Evolutionary conservation across 2,329 filamentous ascomycete genomes (phyloP), one percentile per base, ranked within the genome.

Genomic region (Lecanicillium sp.): DNA sequence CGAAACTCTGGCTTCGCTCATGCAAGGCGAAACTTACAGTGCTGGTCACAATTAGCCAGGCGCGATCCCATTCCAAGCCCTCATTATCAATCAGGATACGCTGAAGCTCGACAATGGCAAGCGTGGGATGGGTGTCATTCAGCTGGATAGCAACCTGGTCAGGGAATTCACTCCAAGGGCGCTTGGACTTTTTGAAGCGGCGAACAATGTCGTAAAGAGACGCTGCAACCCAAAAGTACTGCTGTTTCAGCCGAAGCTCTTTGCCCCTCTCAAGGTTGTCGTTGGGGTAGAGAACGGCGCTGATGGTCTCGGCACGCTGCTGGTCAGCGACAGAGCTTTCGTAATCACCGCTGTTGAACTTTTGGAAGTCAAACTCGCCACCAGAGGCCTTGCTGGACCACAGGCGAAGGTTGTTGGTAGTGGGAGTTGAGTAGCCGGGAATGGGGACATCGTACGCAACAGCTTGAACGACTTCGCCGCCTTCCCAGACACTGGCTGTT

Each of bases 221-320:
- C 13, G 92, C 92, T 37, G 92, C 89, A 55, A 95, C 94, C 92
- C 92, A 98, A 68, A 98, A 98, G 73, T 98, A 98, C 62, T 98
- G 92, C 63, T 98, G 92, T 75, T 98, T 98, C 62, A 98, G 66
- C 38, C 92, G 86, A 46, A 98, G 78, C 69, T 98, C 92, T 64
- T 98, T 98, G 46, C 92, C 92, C 48, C 88, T 78, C 49, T 96
- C 90, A 32, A 98, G 76, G 63, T 95, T 96, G 64, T 96, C 90
- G 55, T 98, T 98, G 43, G 92, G 92, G 57, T 98, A 98, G 32
- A 98, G 67, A 12, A 98, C 92, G 22, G 90, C 90, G 37, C 89
- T 95, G 66, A 98, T 98, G 40, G 90, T 96, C 70, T 98, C 92
- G n/a, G 92, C 92, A 42, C 86, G 83, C 69, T 98, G 92, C 64